phyloP scores from a whole-genome alignment of 225 moss, liverwort and hornwort species.

The Antitrichia curtipendula region DNA sequence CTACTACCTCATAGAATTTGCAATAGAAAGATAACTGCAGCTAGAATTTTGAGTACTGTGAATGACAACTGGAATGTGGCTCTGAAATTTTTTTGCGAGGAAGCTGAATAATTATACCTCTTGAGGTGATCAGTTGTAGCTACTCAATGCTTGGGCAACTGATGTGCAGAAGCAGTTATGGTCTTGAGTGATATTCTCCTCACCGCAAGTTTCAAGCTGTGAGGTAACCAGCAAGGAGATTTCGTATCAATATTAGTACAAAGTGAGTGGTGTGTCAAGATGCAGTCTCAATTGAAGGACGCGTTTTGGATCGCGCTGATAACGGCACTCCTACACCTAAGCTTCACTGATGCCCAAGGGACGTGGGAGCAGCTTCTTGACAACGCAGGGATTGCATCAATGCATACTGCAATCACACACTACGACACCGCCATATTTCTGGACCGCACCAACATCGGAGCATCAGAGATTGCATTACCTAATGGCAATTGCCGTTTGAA shows the following conservation, averaged over 20 bases:
- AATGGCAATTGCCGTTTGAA: not conserved
- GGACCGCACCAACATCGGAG: slow-evolving; percentile 40
- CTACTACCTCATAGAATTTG: not conserved
- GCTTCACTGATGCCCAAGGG: slow-evolving; percentile 11
- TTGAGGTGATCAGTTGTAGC: not conserved
- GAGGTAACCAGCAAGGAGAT: not conserved
- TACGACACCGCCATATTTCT: slow-evolving; percentile 21
- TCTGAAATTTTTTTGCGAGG: not conserved
- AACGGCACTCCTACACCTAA: not conserved
- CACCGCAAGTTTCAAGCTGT: not conserved
- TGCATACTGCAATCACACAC: slow-evolving; percentile 40
- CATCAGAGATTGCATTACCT: slow-evolving; percentile 17
- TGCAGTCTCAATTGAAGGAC: slow-evolving; percentile 3
- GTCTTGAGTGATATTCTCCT: not conserved
- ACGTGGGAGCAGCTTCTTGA: slow-evolving; percentile 24
- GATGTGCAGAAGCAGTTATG: not conserved
- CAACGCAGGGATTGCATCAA: slow-evolving; percentile 29
- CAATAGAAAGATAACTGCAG: not conserved
- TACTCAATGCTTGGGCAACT: not conserved
- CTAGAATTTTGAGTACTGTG: not conserved
- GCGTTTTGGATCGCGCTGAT: not conserved
- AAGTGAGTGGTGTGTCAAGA: not conserved
- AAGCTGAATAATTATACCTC: not conserved
- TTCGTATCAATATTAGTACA: not conserved
- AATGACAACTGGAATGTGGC: not conserved